Percentiles rank a stretch among this genome's conserved stretches.
Evolutionary conservation across 2,329 filamentous ascomycete species (phyloP).

Genomic region (Penicillium sp.): DNA sequence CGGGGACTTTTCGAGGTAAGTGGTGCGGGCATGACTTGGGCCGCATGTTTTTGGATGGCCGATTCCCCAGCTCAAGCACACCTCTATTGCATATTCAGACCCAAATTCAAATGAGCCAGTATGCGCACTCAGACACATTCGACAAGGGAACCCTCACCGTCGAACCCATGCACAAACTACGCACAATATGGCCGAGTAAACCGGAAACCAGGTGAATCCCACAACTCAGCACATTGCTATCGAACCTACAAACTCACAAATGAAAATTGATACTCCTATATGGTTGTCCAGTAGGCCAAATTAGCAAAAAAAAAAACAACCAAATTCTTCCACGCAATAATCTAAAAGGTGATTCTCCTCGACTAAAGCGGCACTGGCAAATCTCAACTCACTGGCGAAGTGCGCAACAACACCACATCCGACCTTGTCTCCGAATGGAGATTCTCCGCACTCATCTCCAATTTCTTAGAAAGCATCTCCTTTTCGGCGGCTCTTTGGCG

Average conservation of each 20-base stretch:
- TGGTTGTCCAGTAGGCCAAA: conserved; percentile 45
- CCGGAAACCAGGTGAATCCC: conserved; percentile 37
- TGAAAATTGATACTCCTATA: conserved; percentile 42
- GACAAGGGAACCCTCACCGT: conserved; percentile 33
- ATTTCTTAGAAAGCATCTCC: conserved; percentile 44
- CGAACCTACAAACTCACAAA: no score
- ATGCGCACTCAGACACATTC: conserved; percentile 36
- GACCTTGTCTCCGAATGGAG: conserved; percentile 49
- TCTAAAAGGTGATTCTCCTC: conserved; percentile 48
- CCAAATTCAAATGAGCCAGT: conserved; percentile 14
- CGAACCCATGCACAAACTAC: conserved; percentile 38
- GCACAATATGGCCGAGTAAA: conserved; percentile 40
- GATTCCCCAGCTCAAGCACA: not conserved
- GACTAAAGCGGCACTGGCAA: conserved; percentile 49
- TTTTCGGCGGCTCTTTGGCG: conserved; percentile 53
- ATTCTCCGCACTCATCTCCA: conserved; percentile 41
- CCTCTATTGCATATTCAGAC: not conserved
- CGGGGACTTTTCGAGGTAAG: not conserved
- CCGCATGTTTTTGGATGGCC: not conserved
- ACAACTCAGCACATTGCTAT: no score
- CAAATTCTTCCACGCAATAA: conserved; percentile 44
- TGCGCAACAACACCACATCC: conserved; percentile 47
- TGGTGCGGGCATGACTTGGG: not conserved
- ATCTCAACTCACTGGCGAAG: conserved; percentile 42
- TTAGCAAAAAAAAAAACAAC: conserved; percentile 37